phyloP scores from a whole-genome alignment of 2,329 filamentous ascomycete species.

The Bisporella sp. region DNA sequence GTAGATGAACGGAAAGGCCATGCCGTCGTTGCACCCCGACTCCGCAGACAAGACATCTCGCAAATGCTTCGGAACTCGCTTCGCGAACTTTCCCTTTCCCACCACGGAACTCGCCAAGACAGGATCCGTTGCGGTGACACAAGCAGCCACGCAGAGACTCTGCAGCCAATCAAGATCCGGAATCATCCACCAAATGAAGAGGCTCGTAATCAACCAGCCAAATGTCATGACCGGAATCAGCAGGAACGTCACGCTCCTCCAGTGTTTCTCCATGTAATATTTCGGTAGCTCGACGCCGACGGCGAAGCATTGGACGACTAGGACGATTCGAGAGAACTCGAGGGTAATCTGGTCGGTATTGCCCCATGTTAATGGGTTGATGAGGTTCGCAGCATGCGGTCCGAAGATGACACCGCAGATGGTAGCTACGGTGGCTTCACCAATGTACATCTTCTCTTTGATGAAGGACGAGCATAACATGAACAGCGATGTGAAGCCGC shows the following conservation, averaged over 20 bases:
- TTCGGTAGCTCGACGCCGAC: slow-evolving; percentile 86
- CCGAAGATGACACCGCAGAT: slow-evolving; percentile 85
- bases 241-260: slow-evolving; percentile 83
- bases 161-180: slow-evolving; percentile 79
- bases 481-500: slow-evolving; percentile 94
- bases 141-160: slow-evolving; percentile 79
- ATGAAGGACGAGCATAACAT: slow-evolving; percentile 98
- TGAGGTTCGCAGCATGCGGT: slow-evolving; percentile 74
- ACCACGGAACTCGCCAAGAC: slow-evolving; percentile 96
- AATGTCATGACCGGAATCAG: slow-evolving; percentile 96
- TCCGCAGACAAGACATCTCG: slow-evolving; percentile 91
- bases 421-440: slow-evolving; percentile 91
- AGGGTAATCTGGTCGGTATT: slow-evolving; percentile 81
- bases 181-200: slow-evolving; percentile 92
- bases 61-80: slow-evolving; percentile 94
- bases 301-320: slow-evolving; percentile 89
- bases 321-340: slow-evolving; percentile 82
- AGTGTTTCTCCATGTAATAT: slow-evolving; percentile 97
- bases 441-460: slow-evolving; percentile 98
- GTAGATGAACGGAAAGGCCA: slow-evolving; percentile 98
- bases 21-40: slow-evolving; percentile 98
- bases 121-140: slow-evolving; percentile 94
- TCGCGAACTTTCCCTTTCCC: slow-evolving; percentile 97
- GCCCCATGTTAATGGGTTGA: slow-evolving; percentile 71
- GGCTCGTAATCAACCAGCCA: slow-evolving; percentile 86